Percentiles rank a stretch among this genome's conserved stretches.
Conservation (phyloP, 352 stramenopile species). For the Pythium insidiosum region DNA sequence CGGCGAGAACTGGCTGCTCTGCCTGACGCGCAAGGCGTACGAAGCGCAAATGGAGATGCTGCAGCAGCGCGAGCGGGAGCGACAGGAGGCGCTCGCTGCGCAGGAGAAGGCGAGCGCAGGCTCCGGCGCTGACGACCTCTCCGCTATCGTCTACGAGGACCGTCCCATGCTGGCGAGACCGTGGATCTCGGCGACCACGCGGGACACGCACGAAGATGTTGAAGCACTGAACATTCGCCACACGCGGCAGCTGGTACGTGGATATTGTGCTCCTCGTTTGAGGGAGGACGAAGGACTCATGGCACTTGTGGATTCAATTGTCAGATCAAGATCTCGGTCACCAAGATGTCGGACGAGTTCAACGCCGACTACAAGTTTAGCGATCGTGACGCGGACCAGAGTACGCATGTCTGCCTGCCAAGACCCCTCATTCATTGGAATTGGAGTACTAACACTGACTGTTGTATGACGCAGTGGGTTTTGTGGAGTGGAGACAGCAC, state of each 20-base stretch:
- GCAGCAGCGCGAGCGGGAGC: slow-evolving; percentile 34
- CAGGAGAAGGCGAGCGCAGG: slow-evolving; percentile 22
- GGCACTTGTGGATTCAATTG: neutral
- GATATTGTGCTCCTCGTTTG: neutral
- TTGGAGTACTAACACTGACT: neutral
- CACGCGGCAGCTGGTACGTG: slow-evolving; percentile 35
- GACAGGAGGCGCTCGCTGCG: slow-evolving; percentile 27
- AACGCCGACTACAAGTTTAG: slow-evolving; percentile 83
- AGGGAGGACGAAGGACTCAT: neutral
- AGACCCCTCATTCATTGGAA: neutral
- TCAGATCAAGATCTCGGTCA: slow-evolving; percentile 70
- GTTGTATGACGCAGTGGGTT: slow-evolving; percentile 24
- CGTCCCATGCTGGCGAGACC: slow-evolving; percentile 50
- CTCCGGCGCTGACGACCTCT: slow-evolving; percentile 36
- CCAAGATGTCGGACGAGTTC: slow-evolving; percentile 76
- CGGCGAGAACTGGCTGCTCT: slow-evolving; percentile 82
- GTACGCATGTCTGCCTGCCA: slow-evolving; percentile 17
- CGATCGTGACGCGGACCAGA: slow-evolving; percentile 70
- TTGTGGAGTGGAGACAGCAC: slow-evolving; percentile 82
- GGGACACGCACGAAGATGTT: slow-evolving; percentile 63
- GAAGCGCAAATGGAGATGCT: slow-evolving; percentile 64
- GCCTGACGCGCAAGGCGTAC: slow-evolving; percentile 52
- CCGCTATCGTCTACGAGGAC: slow-evolving; percentile 69
- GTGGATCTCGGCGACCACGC: slow-evolving; percentile 38
- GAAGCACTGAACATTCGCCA: slow-evolving; percentile 42